Percentiles rank a stretch among this genome's conserved stretches.
Conservation (phyloP, 352 stramenopile genomes). For the Phytophthora meadii region DNA sequence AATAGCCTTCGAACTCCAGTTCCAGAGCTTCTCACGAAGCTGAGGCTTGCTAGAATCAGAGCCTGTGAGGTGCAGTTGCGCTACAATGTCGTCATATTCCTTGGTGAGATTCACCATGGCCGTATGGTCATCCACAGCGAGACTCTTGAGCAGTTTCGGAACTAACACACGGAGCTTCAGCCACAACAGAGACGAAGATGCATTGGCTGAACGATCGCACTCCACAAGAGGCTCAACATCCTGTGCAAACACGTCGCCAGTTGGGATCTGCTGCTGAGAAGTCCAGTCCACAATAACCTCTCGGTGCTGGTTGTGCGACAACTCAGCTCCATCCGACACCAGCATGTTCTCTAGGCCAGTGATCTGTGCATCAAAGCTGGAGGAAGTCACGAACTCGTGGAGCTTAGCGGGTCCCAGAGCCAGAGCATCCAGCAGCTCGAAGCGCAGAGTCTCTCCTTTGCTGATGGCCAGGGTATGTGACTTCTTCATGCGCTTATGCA, state of each 20-base stretch:
- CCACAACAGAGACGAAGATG: conserved; percentile 58
- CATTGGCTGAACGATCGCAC: conserved; percentile 72
- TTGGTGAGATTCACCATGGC: conserved; percentile 32
- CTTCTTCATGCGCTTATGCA: conserved; percentile 76
- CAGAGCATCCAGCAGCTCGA: conserved; percentile 63
- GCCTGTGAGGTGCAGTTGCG: conserved; percentile 28
- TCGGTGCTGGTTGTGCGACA: conserved; percentile 85
- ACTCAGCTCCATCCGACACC: conserved; percentile 26
- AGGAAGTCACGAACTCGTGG: conserved; percentile 55
- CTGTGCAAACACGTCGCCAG: conserved; percentile 48
- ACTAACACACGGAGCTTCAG: conserved; percentile 66
- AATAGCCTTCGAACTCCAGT: conserved; percentile 53
- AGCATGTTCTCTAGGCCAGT: conserved; percentile 54
- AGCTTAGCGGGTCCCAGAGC: conserved; percentile 50
- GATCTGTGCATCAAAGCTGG: conserved; percentile 48
- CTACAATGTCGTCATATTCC: conserved; percentile 47
- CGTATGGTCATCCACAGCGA: conserved; percentile 38
- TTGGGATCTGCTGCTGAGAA: conserved; percentile 39
- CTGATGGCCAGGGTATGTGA: conserved; percentile 80
- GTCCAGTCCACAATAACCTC: conserved; percentile 82
- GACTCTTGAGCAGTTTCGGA: conserved; percentile 54
- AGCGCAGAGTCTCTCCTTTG: conserved; percentile 62
- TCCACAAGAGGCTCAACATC: conserved; percentile 55
- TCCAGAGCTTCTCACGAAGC: conserved; percentile 55
- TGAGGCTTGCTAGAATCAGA: conserved; percentile 15